phyloP scores from a whole-genome alignment of 2,329 filamentous ascomycete genomes.

The Aspergillus proliferans region DNA sequence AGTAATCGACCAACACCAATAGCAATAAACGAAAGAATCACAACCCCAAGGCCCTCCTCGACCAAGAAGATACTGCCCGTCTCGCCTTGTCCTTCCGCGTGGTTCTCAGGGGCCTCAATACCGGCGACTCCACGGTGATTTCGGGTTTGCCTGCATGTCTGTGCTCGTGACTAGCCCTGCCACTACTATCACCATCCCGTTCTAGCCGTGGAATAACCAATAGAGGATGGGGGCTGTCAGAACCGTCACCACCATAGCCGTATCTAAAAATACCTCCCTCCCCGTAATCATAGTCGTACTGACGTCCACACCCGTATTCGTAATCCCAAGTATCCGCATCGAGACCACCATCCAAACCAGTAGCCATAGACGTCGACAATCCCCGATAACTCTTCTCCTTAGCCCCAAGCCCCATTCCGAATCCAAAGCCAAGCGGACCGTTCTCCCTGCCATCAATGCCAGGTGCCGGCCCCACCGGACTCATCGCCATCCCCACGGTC shows the following conservation, averaged over 20 bases:
- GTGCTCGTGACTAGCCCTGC: not conserved
- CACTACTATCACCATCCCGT: not conserved
- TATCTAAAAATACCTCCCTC: not conserved
- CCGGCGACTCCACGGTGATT: not conserved
- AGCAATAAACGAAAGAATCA: not conserved
- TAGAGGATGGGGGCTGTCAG: not conserved
- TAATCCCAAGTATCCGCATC: not conserved
- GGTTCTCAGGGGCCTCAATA: not conserved
- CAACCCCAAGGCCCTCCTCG: not conserved
- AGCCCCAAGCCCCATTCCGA: no score
- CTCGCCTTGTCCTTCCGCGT: not conserved
- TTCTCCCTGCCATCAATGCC: no score
- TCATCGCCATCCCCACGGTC: no score
- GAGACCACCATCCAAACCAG: no score
- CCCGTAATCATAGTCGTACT: not conserved
- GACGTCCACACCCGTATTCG: not conserved
- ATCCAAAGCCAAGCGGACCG: no score
- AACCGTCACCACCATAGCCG: not conserved
- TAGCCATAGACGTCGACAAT: no score
- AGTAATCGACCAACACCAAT: not conserved
- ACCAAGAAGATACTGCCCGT: not conserved
- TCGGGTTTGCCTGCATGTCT: not conserved
- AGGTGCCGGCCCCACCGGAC: no score
- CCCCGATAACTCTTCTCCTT: no score
- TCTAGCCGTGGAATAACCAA: not conserved